Base-by-base conservation (phyloP, 768 basidiomycete genomes). In the Lactarius trivialis region DNA sequence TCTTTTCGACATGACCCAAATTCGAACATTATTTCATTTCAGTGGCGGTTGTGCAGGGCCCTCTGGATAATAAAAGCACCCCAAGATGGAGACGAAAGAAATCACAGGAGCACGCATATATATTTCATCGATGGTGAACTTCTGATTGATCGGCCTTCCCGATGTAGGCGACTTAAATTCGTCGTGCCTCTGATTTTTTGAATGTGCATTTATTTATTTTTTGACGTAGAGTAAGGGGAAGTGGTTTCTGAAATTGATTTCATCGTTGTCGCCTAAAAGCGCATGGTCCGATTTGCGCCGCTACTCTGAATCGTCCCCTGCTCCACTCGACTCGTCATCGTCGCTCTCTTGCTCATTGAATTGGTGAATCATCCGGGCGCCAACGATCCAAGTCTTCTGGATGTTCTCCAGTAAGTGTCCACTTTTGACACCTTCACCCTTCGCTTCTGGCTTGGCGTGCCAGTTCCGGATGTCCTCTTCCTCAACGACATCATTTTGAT, bases 391-490 rank as follows among this genome's bases (percentile, higher is more conserved):
- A 70, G 84, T 84, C 70, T 81, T 86, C 70, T 79, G 77, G 56
- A 88, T 70, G 67, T 85, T 86, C 58, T 86, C 87, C 34, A 72
- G 70, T 39, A 77, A 69, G 24, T 68, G 64, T 4, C 76, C 77
- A 14, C 73, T 64, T 56, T 77, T 78, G 26, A 77, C 66, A 8
- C 77, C 81, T 56, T 76, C 77, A 34, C 81, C 89, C 70, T 78
- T 80, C 32, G 85, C 82, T 53, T 70, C 75, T 26, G 82, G 79
- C 55, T 75, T 78, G 57, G 72, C 76, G 73, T 94, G 86, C 96
- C 96, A 99, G 54, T 76, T 79, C n/a, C 91, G 84, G 66, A 98
- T 88, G 66, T 93, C 88, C 55, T 92, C 89, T 69, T 94, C 93
- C 54, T 91, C 90, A 2, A 97, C 85, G 50, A 97, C 82, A 71